Percentiles rank a stretch among this genome's conserved stretches.
Evolutionary conservation across 2,329 filamentous ascomycete species (phyloP).

Genomic region (Alternaria solani): DNA sequence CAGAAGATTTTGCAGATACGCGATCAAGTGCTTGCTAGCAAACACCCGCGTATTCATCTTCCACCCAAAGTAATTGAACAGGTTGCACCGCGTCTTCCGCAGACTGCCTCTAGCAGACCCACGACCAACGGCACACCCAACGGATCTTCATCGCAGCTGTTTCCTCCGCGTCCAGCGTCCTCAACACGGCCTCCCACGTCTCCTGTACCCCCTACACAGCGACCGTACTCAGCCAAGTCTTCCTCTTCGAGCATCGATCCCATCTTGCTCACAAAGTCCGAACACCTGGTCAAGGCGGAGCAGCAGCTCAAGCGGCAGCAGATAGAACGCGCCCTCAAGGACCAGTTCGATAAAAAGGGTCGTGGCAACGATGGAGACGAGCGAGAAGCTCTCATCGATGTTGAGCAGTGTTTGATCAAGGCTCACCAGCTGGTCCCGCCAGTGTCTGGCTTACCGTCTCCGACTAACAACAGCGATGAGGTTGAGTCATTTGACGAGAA

Average conservation of each 20-base stretch:
- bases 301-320: constrained; percentile 80
- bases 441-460: constrained; percentile 64
- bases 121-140: constrained; percentile 44
- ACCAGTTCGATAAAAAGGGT: constrained; percentile 72
- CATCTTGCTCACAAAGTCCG: constrained; percentile 84
- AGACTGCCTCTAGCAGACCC: constrained; percentile 39
- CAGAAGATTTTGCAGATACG: constrained; percentile 81
- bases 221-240: constrained; percentile 52
- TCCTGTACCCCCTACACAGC: constrained; percentile 37
- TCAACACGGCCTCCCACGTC: constrained; percentile 34
- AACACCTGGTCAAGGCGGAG: constrained; percentile 83
- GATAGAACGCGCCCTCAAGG: constrained; percentile 78
- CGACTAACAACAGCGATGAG: constrained; percentile 68
- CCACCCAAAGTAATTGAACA: constrained; percentile 61
- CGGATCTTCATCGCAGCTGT: constrained; percentile 32
- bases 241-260: constrained; percentile 77
- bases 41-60: constrained; percentile 69
- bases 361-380: constrained; percentile 63
- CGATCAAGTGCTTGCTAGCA: constrained; percentile 81
- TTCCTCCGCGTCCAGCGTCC: constrained; percentile 43
- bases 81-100: constrained; percentile 46
- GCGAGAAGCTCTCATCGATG: constrained; percentile 51
- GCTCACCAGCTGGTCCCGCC: constrained; percentile 78
- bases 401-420: constrained; percentile 57
- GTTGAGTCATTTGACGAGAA: constrained; percentile 91